Evolutionary conservation across 345 rosid species (phyloP), one percentile per base, ranked within the genome.

Genomic region (Citrus glauca): DNA sequence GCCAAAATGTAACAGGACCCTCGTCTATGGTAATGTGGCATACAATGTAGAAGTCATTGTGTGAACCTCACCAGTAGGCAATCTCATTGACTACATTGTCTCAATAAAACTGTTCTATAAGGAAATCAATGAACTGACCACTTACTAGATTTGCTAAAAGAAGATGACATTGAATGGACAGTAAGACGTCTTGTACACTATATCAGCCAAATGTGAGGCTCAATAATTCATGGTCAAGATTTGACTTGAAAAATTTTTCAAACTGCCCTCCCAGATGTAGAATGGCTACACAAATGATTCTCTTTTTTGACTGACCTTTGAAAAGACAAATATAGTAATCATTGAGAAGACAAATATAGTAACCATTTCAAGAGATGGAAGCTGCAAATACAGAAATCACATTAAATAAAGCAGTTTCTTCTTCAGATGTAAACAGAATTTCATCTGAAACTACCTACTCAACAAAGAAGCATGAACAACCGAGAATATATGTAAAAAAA

Each of bases 401-500:
- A 30, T 30, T 33, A 5, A 57, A 22, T 35, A 72, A 57, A 72
- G 50, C 48, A 9, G 74, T 20, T 8, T 53, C 24, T 57, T 32
- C 42, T 57, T 57, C 74, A 57, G 28, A 32, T 57, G 14, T 33
- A 45, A 9, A 57, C 1, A 7, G 22, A 55, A 35, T 57, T 57
- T 56, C 9, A 20, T 9, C 62, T 14, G 55, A 53, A 27, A 27
- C 37, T 45, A 48, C 8, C 24, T 30, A 11, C 30, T 71, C 40
- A 71, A 71, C 62, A n/a, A 72, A 72, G 65, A 38, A 9, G 28
- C 53, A 5, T 38, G 50, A 67, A 57, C 25, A 72, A 72, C 62
- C 8, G 74, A 71, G 6, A 53, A 4, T 28, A 14, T 50, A 32
- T 2, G 5, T 30, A 69, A 25, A 42, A 13, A 27, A 20, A n/a